These are phyloP conservation scores for Silene noctiflora DNA, from an alignment of 179 eudicot species.

Conservation along the genomic window DNA sequence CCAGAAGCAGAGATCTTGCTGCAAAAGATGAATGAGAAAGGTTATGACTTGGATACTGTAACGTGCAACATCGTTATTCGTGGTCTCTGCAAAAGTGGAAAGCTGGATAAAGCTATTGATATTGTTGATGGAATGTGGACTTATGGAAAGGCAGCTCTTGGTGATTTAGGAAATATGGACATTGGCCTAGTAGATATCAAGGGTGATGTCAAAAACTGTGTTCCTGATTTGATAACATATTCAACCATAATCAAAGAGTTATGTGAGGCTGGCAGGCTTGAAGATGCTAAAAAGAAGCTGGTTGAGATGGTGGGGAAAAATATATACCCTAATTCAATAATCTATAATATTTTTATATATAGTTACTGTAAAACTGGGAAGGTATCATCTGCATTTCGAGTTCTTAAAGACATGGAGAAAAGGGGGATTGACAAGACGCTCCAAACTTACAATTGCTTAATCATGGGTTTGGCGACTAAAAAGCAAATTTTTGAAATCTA, in stretches of 20 bases:
- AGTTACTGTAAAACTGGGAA: conserved; percentile 67
- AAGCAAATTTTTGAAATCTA: conserved; percentile 84
- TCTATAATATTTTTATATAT: conserved; percentile 61
- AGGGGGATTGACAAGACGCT: conserved; percentile 66
- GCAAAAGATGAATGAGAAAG: conserved; percentile 76
- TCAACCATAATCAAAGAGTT: conserved; percentile 68
- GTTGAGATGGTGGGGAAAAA: conserved; percentile 78
- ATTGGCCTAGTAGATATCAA: conserved; percentile 42
- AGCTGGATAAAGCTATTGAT: conserved; percentile 80
- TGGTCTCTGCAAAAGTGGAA: conserved; percentile 76
- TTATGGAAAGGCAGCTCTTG: conserved; percentile 75
- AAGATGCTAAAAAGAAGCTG: conserved; percentile 80
- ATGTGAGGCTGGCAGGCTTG: conserved; percentile 74
- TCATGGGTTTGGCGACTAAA: conserved; percentile 60
- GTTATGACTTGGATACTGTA: conserved; percentile 63
- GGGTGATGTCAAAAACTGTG: conserved; percentile 40
- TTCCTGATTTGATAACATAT: conserved; percentile 83
- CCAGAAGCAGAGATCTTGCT: conserved; percentile 75
- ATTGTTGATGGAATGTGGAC: conserved; percentile 78
- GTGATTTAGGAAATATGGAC: conserved; percentile 45
- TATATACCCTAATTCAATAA: conserved; percentile 59
- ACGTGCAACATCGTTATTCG: conserved; percentile 85
- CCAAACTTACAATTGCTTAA: conserved; percentile 74
- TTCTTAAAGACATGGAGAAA: conserved; percentile 97
- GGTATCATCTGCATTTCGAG: conserved; percentile 82